A percentile compares a stretch with the other conserved stretches of the same genome.
phyloP scores from a whole-genome alignment of 1,139 yeast species.

The Trichomonascaceae sp. region DNA sequence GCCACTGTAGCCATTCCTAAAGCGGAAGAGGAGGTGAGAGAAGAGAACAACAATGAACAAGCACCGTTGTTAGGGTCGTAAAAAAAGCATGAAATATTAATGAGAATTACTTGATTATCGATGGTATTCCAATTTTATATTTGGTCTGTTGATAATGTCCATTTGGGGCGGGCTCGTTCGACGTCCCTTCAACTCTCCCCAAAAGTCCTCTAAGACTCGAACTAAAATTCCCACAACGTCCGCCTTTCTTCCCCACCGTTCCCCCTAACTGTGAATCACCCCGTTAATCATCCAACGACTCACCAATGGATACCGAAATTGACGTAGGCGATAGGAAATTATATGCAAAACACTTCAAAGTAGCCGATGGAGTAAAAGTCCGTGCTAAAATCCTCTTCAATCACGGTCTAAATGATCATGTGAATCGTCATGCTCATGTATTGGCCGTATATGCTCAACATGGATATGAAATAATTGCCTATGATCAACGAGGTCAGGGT shows the following conservation, averaged over 20 bases:
- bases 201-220: too few relatives aligned
- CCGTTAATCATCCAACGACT: not conserved
- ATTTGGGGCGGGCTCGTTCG: too few relatives aligned
- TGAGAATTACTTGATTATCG: not conserved
- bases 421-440: conserved; percentile 42
- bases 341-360: conserved; percentile 2
- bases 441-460: conserved; percentile 50
- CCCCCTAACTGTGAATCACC: not conserved
- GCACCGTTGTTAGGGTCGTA: conserved; percentile 11
- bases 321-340: conserved; percentile 8
- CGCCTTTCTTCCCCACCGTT: not conserved
- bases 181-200: too few relatives aligned
- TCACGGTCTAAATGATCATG: conserved; percentile 74
- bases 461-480: conserved; percentile 73
- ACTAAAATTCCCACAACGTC: too few relatives aligned
- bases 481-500: conserved; percentile 90
- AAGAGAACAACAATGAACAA: conserved; percentile 9
- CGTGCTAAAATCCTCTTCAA: conserved; percentile 52
- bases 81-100: not conserved
- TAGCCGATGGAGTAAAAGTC: conserved; percentile 22
- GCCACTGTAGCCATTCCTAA: conserved; percentile 36
- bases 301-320: conserved; percentile 4
- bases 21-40: not conserved
- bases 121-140: too few relatives aligned
- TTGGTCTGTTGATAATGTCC: too few relatives aligned